Evolutionary conservation across 163 green algal genomes (phyloP), one percentile per base, ranked within the genome.

Genomic region (Scenedesmus sp.): DNA sequence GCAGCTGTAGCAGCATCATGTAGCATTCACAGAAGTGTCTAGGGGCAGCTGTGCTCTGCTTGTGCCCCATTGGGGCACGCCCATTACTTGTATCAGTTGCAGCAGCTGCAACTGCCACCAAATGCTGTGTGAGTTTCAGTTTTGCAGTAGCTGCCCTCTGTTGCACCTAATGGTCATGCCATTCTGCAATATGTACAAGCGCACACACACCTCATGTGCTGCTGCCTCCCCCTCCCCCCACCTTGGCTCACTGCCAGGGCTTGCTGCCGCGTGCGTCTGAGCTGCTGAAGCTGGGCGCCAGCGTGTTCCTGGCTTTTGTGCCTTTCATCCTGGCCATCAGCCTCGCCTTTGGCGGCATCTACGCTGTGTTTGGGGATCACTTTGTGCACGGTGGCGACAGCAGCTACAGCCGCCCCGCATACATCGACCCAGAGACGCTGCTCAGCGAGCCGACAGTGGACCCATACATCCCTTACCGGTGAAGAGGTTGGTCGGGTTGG

Each of bases 391-490:
- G 93, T 37, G 96, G 96, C 37, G 68, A 90, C 10, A 79, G 70
- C 24, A 10, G 43, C 15, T 35, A 80, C 0, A 81, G 86, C 5
- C 83, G 81, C 9, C 94, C 95, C 0, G n/a, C 65, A 0, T 97
- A 97, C 73, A 83, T 96, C 6, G 96, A 97, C 87, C 94, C 96
- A 2, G 86, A 96, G 16, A 59, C 90, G 40, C 91, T 97, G 81
- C 93, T 97, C 40, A 72, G 65, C 13, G 95, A 97, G 91, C 95
- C 96, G 20, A 97, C 95, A 0, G 94, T 96, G 1, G 96, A 98
- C 88, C 94, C 93, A 24, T 96, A 92, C 82, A 83, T 98, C 12
- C 95, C 95, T 2, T 94, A 94, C 83, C 51, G 76, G 26, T 91
- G n/a, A 86, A 44, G 65, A 6, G 65, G 40, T 10, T 30, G 24